phyloP scores from a whole-genome alignment of 164 flowering plant species.

The Tetrastigma voinierianum region DNA sequence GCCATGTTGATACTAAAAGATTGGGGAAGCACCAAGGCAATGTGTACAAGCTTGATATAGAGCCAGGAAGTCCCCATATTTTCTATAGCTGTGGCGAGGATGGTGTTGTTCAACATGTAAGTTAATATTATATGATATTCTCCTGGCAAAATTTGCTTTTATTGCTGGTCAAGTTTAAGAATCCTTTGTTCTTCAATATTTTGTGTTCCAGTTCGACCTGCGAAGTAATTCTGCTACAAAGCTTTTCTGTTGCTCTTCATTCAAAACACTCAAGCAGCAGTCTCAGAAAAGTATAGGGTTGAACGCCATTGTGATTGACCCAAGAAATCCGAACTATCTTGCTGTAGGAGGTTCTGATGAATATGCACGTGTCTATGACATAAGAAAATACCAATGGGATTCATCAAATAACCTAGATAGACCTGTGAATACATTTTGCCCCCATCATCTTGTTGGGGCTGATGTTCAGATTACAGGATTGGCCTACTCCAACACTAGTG shows the following conservation, averaged over 20 bases:
- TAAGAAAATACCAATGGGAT: slow-evolving; percentile 45
- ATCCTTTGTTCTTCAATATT: slow-evolving; percentile 7
- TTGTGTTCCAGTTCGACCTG: slow-evolving; percentile 66
- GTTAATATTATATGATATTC: slow-evolving; percentile 11
- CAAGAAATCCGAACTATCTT: slow-evolving; percentile 60
- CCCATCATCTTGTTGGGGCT: slow-evolving; percentile 43
- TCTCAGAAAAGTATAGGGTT: slow-evolving; percentile 28
- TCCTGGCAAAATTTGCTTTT: background rate
- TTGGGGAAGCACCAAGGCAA: slow-evolving; percentile 60
- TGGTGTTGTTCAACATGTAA: slow-evolving; percentile 70
- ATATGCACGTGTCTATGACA: slow-evolving; percentile 76
- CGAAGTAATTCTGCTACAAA: slow-evolving; percentile 50
- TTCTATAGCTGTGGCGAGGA: slow-evolving; percentile 77
- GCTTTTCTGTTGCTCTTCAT: slow-evolving; percentile 59
- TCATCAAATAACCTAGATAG: slow-evolving; percentile 32
- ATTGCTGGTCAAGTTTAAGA: slow-evolving; percentile 7
- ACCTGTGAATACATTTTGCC: slow-evolving; percentile 53
- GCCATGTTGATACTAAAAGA: slow-evolving; percentile 48
- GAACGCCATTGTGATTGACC: slow-evolving; percentile 64
- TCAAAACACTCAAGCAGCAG: slow-evolving; percentile 30
- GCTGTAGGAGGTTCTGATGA: slow-evolving; percentile 71
- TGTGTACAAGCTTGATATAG: slow-evolving; percentile 64
- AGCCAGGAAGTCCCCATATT: slow-evolving; percentile 76
- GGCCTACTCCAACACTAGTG: slow-evolving; percentile 62
- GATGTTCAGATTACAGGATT: slow-evolving; percentile 60